Base-by-base conservation (phyloP, 148 eudicot genomes). In the Persicaria maculosa region DNA sequence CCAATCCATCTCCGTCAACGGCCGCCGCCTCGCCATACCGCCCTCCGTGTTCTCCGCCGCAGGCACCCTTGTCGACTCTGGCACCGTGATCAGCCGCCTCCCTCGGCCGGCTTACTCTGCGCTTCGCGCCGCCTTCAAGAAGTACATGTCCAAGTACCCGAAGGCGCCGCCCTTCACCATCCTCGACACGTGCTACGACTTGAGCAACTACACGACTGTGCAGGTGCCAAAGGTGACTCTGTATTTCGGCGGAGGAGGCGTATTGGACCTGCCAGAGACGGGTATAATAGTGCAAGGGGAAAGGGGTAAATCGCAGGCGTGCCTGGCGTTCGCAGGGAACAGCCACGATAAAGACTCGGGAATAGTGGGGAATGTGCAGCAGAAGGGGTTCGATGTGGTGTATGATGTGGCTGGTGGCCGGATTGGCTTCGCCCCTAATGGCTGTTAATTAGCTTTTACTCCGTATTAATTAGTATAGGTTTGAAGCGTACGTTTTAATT, bases 351-450 rank as follows among this genome's bases (percentile, higher is more conserved):
- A 62, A 14, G 85, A 78, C 46, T 67, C 80, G 54, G 88, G 78
- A 4, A 89, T 91, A 15, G 78, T 86, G 14, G 97, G 97, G n/a
- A 91, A 86, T 47, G 68, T 81, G 3, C 97, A 91, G 50, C 97
- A 91, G 74, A 77, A 81, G 73, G 83, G 89, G 0, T 61, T 91
- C 55, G 84, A 89, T 58, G 76, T 91, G 71, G 85, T 86, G 36
- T 89, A 89, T 75, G 92, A 91, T 76, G 89, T 91, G 53, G 85
- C 75, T 14, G 97, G 86, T 57, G 87, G 87, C 69, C 84, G 79
- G 73, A 77, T 91, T 58, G 97, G 97, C 25, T 88, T 90, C 79
- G 89, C 81, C 6, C 68, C 84, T 10, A 83, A 80, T 72, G 90
- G 88, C 7, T 90, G 96, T 80, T 31, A 31, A 31, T 22, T 22